A percentile compares a stretch with the other conserved stretches of the same genome.
These are phyloP conservation scores for Fusarium zealandicum DNA, from an alignment of 2,329 filamentous ascomycete species.

Conservation along the genomic window DNA sequence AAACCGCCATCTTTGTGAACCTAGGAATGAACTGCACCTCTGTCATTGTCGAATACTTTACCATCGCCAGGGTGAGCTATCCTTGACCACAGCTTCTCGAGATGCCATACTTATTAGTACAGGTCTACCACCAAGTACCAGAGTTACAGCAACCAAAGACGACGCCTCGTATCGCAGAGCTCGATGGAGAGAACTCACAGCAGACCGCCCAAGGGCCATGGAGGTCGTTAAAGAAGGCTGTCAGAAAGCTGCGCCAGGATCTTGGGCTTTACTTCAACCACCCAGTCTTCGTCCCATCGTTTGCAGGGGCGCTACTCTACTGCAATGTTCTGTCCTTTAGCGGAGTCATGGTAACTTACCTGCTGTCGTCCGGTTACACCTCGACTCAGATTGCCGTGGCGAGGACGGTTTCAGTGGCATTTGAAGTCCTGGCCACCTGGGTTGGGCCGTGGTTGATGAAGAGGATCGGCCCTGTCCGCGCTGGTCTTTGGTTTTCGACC, in stretches of 20 bases:
- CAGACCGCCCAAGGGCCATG: not conserved
- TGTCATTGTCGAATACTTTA: constrained; percentile 59
- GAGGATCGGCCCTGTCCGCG: constrained; percentile 64
- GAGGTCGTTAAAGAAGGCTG: constrained; percentile 1
- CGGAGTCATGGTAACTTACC: constrained; percentile 70
- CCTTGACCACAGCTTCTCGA: no score
- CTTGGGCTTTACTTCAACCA: constrained; percentile 58
- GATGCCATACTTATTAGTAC: not conserved
- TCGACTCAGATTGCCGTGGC: constrained; percentile 60
- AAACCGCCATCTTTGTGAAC: constrained; percentile 56
- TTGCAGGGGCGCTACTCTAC: constrained; percentile 66
- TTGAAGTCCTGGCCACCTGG: constrained; percentile 69
- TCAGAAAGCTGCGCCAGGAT: constrained; percentile 23
- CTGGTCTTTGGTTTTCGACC: constrained; percentile 73
- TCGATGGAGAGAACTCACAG: not conserved
- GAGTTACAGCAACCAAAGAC: constrained; percentile 39
- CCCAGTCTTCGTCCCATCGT: constrained; percentile 65
- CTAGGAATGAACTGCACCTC: constrained; percentile 59
- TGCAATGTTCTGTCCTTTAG: constrained; percentile 66
- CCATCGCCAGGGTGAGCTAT: constrained; percentile 48
- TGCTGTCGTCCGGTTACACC: constrained; percentile 61
- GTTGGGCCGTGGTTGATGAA: constrained; percentile 62
- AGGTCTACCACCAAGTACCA: constrained; percentile 41
- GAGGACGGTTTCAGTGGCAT: constrained; percentile 58
- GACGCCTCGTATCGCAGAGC: constrained; percentile 3